A percentile compares a stretch with the other conserved stretches of the same genome.
phyloP scores from a whole-genome alignment of 2,329 filamentous ascomycete genomes.

The Rachicladosporium sp. region DNA sequence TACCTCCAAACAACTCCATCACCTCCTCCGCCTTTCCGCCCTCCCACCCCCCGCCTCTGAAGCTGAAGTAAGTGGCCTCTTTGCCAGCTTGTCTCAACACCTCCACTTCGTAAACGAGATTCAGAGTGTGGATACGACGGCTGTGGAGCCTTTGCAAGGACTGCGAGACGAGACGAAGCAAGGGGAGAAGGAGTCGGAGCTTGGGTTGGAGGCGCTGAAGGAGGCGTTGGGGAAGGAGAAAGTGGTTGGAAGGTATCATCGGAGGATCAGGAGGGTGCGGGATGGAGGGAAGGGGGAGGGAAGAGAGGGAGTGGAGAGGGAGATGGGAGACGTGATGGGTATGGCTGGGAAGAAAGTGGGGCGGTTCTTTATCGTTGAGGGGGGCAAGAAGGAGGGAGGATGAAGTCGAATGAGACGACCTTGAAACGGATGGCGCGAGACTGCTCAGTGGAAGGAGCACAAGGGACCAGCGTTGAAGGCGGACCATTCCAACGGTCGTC shows the following conservation, averaged over 20 bases:
- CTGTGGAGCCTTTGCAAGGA: constrained; percentile 59
- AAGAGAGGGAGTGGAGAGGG: constrained; percentile 18
- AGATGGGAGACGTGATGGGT: constrained; percentile 60
- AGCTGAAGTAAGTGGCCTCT: constrained; percentile 56
- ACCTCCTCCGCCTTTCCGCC: constrained; percentile 80
- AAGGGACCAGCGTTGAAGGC: too few relatives aligned
- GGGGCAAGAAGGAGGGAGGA: constrained; percentile 27
- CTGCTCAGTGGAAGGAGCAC: too few relatives aligned
- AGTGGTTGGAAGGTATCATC: constrained; percentile 41
- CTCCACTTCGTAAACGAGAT: constrained; percentile 84
- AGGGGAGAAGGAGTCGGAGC: constrained; percentile 43
- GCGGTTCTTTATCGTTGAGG: constrained; percentile 67
- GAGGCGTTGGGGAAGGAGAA: constrained; percentile 49
- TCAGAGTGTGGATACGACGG: constrained; percentile 62
- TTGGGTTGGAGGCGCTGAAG: constrained; percentile 46
- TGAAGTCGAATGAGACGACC: too few relatives aligned
- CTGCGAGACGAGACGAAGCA: constrained; percentile 66
- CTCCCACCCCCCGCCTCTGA: constrained; percentile 57
- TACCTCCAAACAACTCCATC: constrained; percentile 53
- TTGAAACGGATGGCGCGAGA: too few relatives aligned
- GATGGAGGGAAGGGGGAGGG: constrained; percentile 20
- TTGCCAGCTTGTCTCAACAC: constrained; percentile 65
- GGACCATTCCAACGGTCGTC: too few relatives aligned
- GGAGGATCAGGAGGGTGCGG: constrained; percentile 37
- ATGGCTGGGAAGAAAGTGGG: constrained; percentile 55